Conservation (phyloP, 495 filamentous ascomycete genomes). For the Amphirosellinia nigrospora region DNA sequence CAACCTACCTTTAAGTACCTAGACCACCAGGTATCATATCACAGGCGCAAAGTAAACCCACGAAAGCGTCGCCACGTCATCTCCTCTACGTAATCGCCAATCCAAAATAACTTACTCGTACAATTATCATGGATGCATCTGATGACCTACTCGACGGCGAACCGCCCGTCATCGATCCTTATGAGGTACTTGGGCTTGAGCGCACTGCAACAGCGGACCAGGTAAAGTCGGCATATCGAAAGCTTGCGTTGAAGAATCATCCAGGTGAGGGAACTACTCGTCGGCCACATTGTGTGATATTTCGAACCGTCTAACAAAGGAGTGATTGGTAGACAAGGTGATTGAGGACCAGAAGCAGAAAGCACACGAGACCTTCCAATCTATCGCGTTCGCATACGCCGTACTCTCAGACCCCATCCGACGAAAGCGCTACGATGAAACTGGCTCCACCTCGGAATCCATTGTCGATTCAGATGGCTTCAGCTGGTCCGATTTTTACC, state of each 20-base stretch:
- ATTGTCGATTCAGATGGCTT: constrained; percentile 75
- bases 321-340: constrained; percentile 69
- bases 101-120: not conserved
- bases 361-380: constrained; percentile 82
- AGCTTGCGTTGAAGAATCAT: constrained; percentile 87
- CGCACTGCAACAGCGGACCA: constrained; percentile 69
- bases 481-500: constrained; percentile 88
- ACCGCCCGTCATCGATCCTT: constrained; percentile 72
- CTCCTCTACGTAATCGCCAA: too few species aligned
- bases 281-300: constrained; percentile 66
- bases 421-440: constrained; percentile 83
- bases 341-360: constrained; percentile 63
- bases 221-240: constrained; percentile 86
- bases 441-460: constrained; percentile 83
- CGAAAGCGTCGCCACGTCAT: not conserved
- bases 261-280: constrained; percentile 80
- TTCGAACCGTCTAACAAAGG: constrained; percentile 30
- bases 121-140: constrained; percentile 40
- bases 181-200: constrained; percentile 75
- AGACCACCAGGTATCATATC: not conserved
- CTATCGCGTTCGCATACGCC: constrained; percentile 90
- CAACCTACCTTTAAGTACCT: not conserved
- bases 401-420: constrained; percentile 82
- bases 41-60: not conserved
- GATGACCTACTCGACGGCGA: constrained; percentile 49